Evolutionary conservation across 192 early-diverging fungal genomes (phyloP), one percentile per base, ranked within the genome.

Genomic region (Borealophlyctis nickersoniae): DNA sequence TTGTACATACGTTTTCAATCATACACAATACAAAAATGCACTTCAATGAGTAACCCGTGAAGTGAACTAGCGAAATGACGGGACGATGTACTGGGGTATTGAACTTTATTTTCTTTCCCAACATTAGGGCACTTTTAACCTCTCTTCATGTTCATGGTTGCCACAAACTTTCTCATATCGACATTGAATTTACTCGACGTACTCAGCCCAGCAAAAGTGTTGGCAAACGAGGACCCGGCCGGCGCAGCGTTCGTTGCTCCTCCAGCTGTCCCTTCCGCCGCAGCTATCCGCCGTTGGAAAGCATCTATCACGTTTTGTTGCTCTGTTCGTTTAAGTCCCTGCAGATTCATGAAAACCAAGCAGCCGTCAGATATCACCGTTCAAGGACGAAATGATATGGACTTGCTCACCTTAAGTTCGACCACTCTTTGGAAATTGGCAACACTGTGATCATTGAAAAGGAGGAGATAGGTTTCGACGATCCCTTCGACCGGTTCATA

Each of bases 381-480:
- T n/a, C n/a, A n/a, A n/a, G n/a, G n/a, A n/a, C n/a, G n/a, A n/a
- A n/a, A n/a, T n/a, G n/a, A n/a, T n/a, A n/a, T n/a, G n/a, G n/a
- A n/a, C n/a, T 26, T 2, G 36, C 67, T 11, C 68, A 83, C 86
- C 81, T 98, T 98, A 30, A 99, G 74, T 19, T 89, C 87, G 56
- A 99, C 74, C 24, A 95, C 82, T 51, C 86, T 86, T 52, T 88
- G 87, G 52, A 96, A 94, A 23, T 80, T 85, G 5, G 67, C 75
- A 4, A 83, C 56, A 49, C 88, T 85, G 3, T 77, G 78, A 26
- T 90, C 91, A 0, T 82, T 83, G 58, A 91, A 92, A 11, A 99
- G 76, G 36, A 95, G 74, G n/a, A 95, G 64, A 67, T 94, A 98
- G 36, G 92, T 91, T 58, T 91, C 90, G 3, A 96, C 84, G 63